Conservation (phyloP, 2,329 filamentous ascomycete genomes). For the Cladosporium sp. region DNA sequence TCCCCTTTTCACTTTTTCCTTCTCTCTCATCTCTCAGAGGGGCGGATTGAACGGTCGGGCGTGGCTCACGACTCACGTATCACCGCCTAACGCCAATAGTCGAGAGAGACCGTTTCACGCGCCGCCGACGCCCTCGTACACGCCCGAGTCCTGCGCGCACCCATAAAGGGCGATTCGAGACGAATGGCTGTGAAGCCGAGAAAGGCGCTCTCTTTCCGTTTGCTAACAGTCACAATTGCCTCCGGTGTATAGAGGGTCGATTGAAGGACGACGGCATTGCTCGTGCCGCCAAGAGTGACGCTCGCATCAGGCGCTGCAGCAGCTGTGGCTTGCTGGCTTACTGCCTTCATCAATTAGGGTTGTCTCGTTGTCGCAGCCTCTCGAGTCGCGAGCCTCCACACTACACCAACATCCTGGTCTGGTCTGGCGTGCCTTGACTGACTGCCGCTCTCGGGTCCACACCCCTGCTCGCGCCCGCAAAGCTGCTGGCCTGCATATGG, state of each 20-base stretch:
- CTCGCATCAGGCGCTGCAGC: background rate
- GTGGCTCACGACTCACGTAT: slow-evolving; percentile 7
- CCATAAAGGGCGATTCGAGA: background rate
- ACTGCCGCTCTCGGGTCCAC: background rate
- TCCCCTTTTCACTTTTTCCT: slow-evolving; percentile 1
- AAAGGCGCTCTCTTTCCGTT: background rate
- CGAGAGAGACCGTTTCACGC: background rate
- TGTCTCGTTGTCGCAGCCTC: slow-evolving; percentile 11
- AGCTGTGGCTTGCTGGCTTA: background rate
- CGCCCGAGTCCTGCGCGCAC: background rate
- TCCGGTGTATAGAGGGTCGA: background rate
- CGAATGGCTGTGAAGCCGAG: background rate
- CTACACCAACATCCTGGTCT: background rate
- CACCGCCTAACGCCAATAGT: slow-evolving; percentile 11
- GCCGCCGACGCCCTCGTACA: slow-evolving; percentile 1
- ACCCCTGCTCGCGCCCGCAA: slow-evolving; percentile 5
- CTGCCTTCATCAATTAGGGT: slow-evolving; percentile 6
- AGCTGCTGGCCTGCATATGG: background rate
- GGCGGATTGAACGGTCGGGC: slow-evolving; percentile 1
- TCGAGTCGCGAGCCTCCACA: slow-evolving; percentile 8
- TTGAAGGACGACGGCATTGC: no score
- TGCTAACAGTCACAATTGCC: background rate
- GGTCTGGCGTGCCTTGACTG: background rate
- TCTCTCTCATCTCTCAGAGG: background rate
- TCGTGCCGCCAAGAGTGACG: background rate